Base-by-base conservation (phyloP, 2,329 filamentous ascomycete species). In the Ascochyta koolunga region DNA sequence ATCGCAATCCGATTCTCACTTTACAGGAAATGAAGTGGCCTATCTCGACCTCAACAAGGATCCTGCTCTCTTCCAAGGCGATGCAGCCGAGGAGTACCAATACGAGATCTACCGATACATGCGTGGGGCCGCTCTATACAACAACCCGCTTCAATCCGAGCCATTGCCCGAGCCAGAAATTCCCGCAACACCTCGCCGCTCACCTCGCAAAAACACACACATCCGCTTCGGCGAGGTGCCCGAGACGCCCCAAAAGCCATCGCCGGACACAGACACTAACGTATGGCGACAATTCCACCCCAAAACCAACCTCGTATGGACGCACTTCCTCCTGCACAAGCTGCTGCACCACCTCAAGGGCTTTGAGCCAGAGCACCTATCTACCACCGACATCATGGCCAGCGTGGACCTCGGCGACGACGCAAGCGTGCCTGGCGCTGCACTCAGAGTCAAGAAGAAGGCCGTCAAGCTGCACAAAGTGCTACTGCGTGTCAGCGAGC, bases 271-370 rank as follows among this genome's bases (percentile, higher is more conserved):
- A 50, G 31, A 42, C 36, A 42, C 36, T 10, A 38, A 22, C 19
- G 11, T 65, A 36, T 88, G 86, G 85, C 69, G 74, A 10, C 70
- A 77, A 25, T 88, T 82, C 66, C 78, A 82, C 33, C 85, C 86
- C 2, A 77, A 79, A 50, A 87, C 86, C 2, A 89, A 88, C 60
- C 75, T 87, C 13, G 76, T 87, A 13, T 89, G 86, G 86, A 71
- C 86, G 19, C 80, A 85, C 43, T 86, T 86, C 64, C 71, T 89
- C 4, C 77, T 88, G 11, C 78, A 80, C 54, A 82, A 82, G 59
- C 76, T 89, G 0, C 70, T 87, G 21, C 65, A 72, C 38, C 71
- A 78, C 46, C 54, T 80, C n/a, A 40, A 50, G 9, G 55, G 41
- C 8, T 53, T 45, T 24, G 56, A 59, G 18, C 76, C 76, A 5